Evolutionary conservation across 129 eudicot genomes (phyloP).

Genomic region (Ambrosia artemisiifolia): DNA sequence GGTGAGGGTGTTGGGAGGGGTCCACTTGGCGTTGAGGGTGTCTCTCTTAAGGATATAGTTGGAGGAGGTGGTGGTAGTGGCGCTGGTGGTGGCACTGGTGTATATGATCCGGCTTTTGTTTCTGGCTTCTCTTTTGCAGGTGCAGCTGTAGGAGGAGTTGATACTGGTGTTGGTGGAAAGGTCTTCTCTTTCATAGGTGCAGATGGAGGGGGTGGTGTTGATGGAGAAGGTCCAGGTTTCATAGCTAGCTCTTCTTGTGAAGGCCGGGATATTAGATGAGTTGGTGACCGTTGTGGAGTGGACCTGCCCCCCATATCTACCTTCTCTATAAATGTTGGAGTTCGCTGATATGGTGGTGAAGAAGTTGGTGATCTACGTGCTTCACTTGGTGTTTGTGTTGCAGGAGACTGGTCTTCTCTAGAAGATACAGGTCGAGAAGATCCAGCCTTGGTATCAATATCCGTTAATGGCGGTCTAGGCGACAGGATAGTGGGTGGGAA

Average conservation of each 20-base stretch:
- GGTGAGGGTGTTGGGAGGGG: slow-evolving; percentile 37
- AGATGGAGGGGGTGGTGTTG: slow-evolving; percentile 31
- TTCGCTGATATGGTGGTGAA: slow-evolving; percentile 47
- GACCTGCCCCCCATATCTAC: slow-evolving; percentile 20
- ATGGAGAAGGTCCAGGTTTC: background rate
- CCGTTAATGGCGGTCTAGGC: slow-evolving; percentile 15
- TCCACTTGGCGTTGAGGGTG: background rate
- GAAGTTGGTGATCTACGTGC: slow-evolving; percentile 30
- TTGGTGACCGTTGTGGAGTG: slow-evolving; percentile 36
- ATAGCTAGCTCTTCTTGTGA: slow-evolving; percentile 3
- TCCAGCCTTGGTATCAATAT: slow-evolving; percentile 7
- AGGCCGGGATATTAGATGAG: slow-evolving; percentile 4
- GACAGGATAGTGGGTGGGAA: slow-evolving; percentile 10
- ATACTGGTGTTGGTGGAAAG: slow-evolving; percentile 13
- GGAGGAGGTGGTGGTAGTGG: slow-evolving; percentile 36
- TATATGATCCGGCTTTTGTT: background rate
- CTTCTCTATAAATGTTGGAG: slow-evolving; percentile 38
- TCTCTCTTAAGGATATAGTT: slow-evolving; percentile 13
- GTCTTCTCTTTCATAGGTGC: slow-evolving; percentile 6
- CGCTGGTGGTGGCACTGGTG: slow-evolving; percentile 26
- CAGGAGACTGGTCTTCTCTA: no score
- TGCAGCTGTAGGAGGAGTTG: slow-evolving; percentile 24
- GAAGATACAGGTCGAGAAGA: no score
- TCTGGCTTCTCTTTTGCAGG: slow-evolving; percentile 16
- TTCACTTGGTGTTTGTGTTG: slow-evolving; percentile 19